Base-by-base conservation (phyloP, 352 stramenopile species). In the Pythium plurisporium region DNA sequence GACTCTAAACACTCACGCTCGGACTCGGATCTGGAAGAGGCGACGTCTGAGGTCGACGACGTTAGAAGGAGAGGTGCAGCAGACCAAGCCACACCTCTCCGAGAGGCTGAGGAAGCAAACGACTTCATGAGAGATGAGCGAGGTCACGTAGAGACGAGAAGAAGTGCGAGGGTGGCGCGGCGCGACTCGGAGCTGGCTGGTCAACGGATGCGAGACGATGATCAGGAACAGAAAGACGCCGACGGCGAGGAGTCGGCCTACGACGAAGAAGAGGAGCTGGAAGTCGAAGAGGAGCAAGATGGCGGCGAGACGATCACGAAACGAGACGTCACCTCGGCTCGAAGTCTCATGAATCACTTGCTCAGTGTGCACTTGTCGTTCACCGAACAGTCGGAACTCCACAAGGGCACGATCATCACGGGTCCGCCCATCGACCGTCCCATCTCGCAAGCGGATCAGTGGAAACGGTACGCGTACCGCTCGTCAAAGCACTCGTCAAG, bases 381-480 rank as follows among this genome's bases (percentile, higher is more conserved):
- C 4, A 36, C 41, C 0, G 64, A 71, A 29, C 15, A 36, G 14
- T 8, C 25, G 7, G 48, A 41, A 12, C 22, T 71, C 5, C 15
- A 34, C 22, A 47, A 30, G 8, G 53, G 64, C 9, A 31, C 42
- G 19, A 43, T 17, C 2, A 5, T 59, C 17, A 38, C 31, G n/a
- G 64, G 64, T 14, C 64, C 64, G 10, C 64, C 64, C 1, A 43
- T 71, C 6, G 54, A 64, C 41, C 49, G 34, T 3, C 27, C 64
- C 3, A 29, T 71, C 23, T 59, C 58, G 0, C 43, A 53, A 27
- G 27, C 20, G 5, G 64, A 71, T 14, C 64, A 71, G 33, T 71
- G 64, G 64, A 67, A 64, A 41, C 48, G 64, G 64, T 71, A 38
- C 3, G 61, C 25, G 2, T 33, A 31, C 20, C 8, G 30, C 29